phyloP scores from a whole-genome alignment of 441 rosid genomes.

The Macaranga tanarius region DNA sequence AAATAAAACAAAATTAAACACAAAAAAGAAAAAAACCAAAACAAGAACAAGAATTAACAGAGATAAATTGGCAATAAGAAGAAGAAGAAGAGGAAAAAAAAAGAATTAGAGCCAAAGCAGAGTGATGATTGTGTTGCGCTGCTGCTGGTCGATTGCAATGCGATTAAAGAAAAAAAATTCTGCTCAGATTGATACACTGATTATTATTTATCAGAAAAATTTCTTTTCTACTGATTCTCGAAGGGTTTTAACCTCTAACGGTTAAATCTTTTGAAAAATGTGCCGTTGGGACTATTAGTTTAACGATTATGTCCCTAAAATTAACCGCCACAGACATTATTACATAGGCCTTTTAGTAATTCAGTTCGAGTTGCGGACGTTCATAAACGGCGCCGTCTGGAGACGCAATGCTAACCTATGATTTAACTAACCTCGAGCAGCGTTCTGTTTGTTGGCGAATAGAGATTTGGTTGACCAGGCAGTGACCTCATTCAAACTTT shows the following conservation, averaged over 20 bases:
- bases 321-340: not conserved
- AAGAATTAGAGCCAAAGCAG: not conserved
- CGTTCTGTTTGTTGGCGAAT: no score
- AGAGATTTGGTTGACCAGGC: no score
- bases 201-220: no score
- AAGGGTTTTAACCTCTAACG: not conserved
- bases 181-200: no score
- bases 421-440: no score
- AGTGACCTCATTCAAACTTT: no score
- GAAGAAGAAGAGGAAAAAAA: not conserved
- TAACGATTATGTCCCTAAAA: no score
- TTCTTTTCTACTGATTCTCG: no score
- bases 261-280: conserved; percentile 10
- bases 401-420: no score
- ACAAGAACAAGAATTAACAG: not conserved
- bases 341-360: not conserved
- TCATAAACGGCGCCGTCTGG: not conserved
- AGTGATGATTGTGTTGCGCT: not conserved
- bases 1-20: not conserved
- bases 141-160: not conserved
- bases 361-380: not conserved
- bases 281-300: conserved; percentile 20
- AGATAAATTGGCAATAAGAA: not conserved
- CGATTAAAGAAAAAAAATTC: not conserved
- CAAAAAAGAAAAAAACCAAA: not conserved